A percentile compares a stretch with the other conserved stretches of the same genome.
Conservation (phyloP, 305 asterid genomes). For the Fraxinus baroniana region DNA sequence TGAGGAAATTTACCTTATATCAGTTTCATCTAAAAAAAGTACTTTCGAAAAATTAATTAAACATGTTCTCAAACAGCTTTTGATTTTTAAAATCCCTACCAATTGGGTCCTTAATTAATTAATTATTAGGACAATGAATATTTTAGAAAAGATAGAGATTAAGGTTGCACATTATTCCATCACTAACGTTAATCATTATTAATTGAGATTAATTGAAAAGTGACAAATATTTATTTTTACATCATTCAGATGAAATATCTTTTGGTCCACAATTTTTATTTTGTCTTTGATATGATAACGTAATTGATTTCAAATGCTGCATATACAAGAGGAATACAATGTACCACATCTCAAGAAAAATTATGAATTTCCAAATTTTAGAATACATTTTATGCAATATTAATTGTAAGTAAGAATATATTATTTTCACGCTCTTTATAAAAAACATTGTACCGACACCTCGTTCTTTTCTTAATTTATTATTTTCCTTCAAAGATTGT, state of each 20-base stretch:
- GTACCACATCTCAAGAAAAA: not conserved
- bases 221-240: not conserved
- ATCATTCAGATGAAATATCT: not conserved
- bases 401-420: too few species aligned
- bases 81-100: not conserved
- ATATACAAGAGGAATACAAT: not conserved
- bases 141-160: not conserved
- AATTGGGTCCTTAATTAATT: not conserved
- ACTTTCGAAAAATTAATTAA: too few species aligned
- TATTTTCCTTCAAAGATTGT: not conserved
- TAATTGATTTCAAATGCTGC: not conserved
- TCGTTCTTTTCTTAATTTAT: not conserved
- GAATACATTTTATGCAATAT: not conserved
- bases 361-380: not conserved
- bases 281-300: not conserved
- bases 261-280: not conserved
- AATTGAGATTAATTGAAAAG: not conserved
- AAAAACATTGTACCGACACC: not conserved
- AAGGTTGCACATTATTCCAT: not conserved
- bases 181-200: not conserved
- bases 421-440: not conserved
- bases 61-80: not conserved
- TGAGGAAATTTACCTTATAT: too few species aligned
- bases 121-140: constrained; percentile 2
- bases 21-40: too few species aligned